Evolutionary conservation across 2,329 filamentous ascomycete species (phyloP).

Genomic region (Penicillium aurantiogriseum): DNA sequence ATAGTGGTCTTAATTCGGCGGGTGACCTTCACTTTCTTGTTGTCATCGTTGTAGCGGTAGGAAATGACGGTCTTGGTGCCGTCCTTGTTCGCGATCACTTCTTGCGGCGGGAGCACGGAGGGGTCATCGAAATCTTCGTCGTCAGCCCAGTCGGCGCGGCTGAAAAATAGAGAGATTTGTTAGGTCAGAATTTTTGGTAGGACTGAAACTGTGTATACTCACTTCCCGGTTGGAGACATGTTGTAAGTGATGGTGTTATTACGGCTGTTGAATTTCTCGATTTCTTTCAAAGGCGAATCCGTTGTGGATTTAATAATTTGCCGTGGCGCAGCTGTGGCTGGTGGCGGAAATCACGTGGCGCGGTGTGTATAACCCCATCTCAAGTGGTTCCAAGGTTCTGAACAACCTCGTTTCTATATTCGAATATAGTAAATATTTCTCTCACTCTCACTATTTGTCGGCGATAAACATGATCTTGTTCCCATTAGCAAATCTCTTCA

Average conservation of each 20-base stretch:
- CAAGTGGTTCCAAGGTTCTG: neutral
- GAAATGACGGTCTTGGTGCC: constrained; percentile 94
- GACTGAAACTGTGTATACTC: constrained; percentile 23
- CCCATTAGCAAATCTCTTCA: neutral
- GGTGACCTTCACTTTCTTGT: constrained; percentile 95
- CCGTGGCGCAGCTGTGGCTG: constrained; percentile 40
- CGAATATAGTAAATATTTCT: neutral
- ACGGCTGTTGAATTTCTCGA: constrained; percentile 40
- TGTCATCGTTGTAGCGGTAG: constrained; percentile 85
- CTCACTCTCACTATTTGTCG: neutral
- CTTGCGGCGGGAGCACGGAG: constrained; percentile 76
- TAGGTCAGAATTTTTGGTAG: constrained; percentile 8
- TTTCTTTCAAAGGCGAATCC: constrained; percentile 41
- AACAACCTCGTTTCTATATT: neutral
- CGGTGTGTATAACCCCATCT: constrained; percentile 1
- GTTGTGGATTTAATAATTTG: constrained; percentile 44
- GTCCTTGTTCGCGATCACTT: constrained; percentile 95
- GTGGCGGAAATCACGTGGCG: constrained; percentile 25
- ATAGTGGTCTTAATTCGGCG: constrained; percentile 91
- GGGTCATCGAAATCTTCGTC: constrained; percentile 83
- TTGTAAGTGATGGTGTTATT: constrained; percentile 31
- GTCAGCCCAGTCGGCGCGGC: constrained; percentile 87
- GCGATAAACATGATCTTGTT: neutral
- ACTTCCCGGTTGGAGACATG: constrained; percentile 51
- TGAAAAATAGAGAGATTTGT: constrained; percentile 29